Conservation (phyloP, 2,329 filamentous ascomycete species). For the Fusarium agapanthi region DNA sequence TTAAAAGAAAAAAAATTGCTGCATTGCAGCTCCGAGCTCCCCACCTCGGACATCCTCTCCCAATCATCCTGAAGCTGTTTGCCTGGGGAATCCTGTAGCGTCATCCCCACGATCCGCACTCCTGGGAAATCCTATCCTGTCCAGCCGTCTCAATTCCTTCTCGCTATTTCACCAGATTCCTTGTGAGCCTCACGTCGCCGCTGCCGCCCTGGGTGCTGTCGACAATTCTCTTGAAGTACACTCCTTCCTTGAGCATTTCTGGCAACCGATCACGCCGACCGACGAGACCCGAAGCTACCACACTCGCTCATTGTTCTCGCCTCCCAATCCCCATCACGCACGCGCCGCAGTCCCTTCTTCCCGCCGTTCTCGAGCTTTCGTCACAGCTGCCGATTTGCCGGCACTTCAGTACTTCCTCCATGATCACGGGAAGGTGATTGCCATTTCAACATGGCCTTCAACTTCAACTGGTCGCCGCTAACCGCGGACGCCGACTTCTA, state of each 20-base stretch:
- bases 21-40: slow-evolving; percentile 34
- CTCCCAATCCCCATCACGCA: slow-evolving; percentile 18
- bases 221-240: neutral
- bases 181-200: neutral
- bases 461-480: slow-evolving; percentile 99
- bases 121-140: slow-evolving; percentile 38
- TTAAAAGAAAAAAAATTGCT: slow-evolving; percentile 28
- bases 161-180: slow-evolving; percentile 21
- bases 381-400: slow-evolving; percentile 35
- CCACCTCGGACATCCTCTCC: slow-evolving; percentile 34
- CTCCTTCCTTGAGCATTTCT: neutral
- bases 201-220: slow-evolving; percentile 1
- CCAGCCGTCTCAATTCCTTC: slow-evolving; percentile 27
- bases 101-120: slow-evolving; percentile 44
- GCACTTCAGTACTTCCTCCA: slow-evolving; percentile 41
- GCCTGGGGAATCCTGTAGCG: slow-evolving; percentile 39
- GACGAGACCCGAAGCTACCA: slow-evolving; percentile 12
- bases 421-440: slow-evolving; percentile 49
- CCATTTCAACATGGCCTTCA: slow-evolving; percentile 90
- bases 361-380: slow-evolving; percentile 17
- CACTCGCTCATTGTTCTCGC: slow-evolving; percentile 26
- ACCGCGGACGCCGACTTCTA: slow-evolving; percentile 94
- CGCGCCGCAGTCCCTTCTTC: slow-evolving; percentile 22
- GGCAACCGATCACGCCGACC: slow-evolving; percentile 14
- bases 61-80: slow-evolving; percentile 37